Percentiles rank a stretch among this genome's conserved stretches.
phyloP scores from a whole-genome alignment of 805 yeast species.

The Wickerhamia fluorescens region DNA sequence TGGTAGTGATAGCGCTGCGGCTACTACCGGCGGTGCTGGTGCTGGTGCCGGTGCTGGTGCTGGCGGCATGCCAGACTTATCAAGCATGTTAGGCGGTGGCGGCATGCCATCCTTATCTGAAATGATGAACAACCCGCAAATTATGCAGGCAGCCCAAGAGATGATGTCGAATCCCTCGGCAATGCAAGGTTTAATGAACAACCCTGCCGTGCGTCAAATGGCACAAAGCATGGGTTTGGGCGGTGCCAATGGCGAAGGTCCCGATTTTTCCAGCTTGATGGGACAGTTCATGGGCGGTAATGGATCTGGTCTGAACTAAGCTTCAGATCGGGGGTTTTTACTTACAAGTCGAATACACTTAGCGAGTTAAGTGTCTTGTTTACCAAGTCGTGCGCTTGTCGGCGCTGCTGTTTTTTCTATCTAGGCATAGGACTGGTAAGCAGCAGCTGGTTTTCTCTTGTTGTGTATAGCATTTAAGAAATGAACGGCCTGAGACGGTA shows the following conservation, averaged over 20 bases:
- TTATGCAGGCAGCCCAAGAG: constrained; percentile 82
- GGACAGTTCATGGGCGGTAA: constrained; percentile 57
- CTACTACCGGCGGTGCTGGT: constrained; percentile 24
- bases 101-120: constrained; percentile 65
- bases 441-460: too few species aligned
- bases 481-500: too few species aligned
- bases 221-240: constrained; percentile 72
- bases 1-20: constrained; percentile 17
- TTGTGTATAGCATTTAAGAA: too few species aligned
- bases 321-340: constrained; percentile 1
- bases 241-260: constrained; percentile 40
- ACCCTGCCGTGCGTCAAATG: constrained; percentile 79
- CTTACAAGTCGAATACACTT: not conserved
- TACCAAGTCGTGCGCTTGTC: too few species aligned
- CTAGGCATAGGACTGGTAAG: too few species aligned
- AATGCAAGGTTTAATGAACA: constrained; percentile 63
- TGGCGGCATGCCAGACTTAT: constrained; percentile 68
- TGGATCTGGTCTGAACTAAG: constrained; percentile 4
- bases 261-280: constrained; percentile 65
- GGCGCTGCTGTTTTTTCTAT: too few species aligned
- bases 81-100: constrained; percentile 66
- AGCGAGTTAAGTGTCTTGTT: not conserved
- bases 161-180: constrained; percentile 84
- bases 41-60: constrained; percentile 33
- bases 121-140: constrained; percentile 83